phyloP scores from a whole-genome alignment of 495 filamentous ascomycete species.

The Hypomontagnella submonticulosa region DNA sequence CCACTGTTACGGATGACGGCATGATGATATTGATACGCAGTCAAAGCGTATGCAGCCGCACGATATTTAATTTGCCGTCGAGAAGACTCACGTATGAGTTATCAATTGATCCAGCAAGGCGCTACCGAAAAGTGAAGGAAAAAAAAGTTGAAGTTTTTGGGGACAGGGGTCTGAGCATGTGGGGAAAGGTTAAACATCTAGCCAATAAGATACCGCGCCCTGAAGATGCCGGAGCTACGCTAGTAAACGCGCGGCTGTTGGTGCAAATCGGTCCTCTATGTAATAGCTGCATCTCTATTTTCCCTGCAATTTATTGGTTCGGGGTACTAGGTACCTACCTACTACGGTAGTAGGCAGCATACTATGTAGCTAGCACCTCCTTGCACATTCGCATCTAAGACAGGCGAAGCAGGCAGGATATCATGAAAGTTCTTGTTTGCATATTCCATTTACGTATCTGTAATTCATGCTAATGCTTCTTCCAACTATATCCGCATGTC shows the following conservation, averaged over 20 bases:
- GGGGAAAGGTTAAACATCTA: slow-evolving; percentile 19
- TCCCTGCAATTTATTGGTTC: neutral
- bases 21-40: slow-evolving; percentile 25
- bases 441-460: neutral
- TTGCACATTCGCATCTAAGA: neutral
- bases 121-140: slow-evolving; percentile 31
- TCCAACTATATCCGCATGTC: neutral
- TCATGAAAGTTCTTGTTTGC: too few relatives aligned
- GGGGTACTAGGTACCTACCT: neutral
- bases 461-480: neutral
- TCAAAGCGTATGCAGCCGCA: slow-evolving; percentile 16
- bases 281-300: slow-evolving; percentile 5
- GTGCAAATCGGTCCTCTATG: slow-evolving; percentile 11
- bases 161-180: slow-evolving; percentile 26
- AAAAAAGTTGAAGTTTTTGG: slow-evolving; percentile 27
- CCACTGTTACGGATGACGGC: slow-evolving; percentile 33
- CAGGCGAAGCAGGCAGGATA: too few relatives aligned
- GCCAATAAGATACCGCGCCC: slow-evolving; percentile 21
- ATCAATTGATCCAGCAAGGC: slow-evolving; percentile 15
- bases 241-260: slow-evolving; percentile 43
- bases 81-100: slow-evolving; percentile 16
- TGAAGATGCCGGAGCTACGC: slow-evolving; percentile 12
- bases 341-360: slow-evolving; percentile 3
- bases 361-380: neutral
- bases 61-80: slow-evolving; percentile 23